Base-by-base conservation (phyloP, 352 stramenopile species). In the Phytophthora multivora region DNA sequence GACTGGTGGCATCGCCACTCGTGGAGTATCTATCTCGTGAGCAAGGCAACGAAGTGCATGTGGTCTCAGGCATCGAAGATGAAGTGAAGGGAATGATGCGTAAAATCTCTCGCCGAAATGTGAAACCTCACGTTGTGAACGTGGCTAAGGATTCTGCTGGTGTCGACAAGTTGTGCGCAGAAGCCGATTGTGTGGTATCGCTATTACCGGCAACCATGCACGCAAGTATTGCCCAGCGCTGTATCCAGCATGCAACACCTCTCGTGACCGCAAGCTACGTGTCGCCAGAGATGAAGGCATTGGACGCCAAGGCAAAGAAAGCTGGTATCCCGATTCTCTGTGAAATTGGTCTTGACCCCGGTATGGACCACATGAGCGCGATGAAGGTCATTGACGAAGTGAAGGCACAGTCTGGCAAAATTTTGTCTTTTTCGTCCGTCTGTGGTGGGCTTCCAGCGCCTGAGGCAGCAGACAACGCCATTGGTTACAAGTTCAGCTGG, bases 401-500 rank as follows among this genome's bases (percentile, higher is more conserved):
- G 36, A 93, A 98, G 42, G 78, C 82, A 5, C 74, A 91, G 18
- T 91, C 88, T 46, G 96, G 95, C 21, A 89, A 85, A 48, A 79
- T 99, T 42, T 72, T 88, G 28, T 92, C 79, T 19, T 98, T 99
- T 71, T 95, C 85, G 28, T 98, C 93, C 16, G 87, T 98, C 12
- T 98, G 95, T 71, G 97, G 97, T 31, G 97, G 97, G 26, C 77
- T 99, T 5, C 95, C 95, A 39, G 91, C 96, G 2, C 96, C 97
- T 5, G 95, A 98, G 71, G 95, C 93, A 3, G 94, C 93, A 4
- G 89, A 98, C 67, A 99, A 98, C 62, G 86, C 94, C 18, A 95
- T 98, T 45, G 90, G 88, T 19, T 99, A 99, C 81, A 99, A 99
- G 74, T 98, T 99, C 68, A 98, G 91, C 54, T 99, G 97, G 97